Evolutionary conservation across 176 grass and related monocot genomes (phyloP), one percentile per base, ranked within the genome.

Genomic region (Eleusine coracana): DNA sequence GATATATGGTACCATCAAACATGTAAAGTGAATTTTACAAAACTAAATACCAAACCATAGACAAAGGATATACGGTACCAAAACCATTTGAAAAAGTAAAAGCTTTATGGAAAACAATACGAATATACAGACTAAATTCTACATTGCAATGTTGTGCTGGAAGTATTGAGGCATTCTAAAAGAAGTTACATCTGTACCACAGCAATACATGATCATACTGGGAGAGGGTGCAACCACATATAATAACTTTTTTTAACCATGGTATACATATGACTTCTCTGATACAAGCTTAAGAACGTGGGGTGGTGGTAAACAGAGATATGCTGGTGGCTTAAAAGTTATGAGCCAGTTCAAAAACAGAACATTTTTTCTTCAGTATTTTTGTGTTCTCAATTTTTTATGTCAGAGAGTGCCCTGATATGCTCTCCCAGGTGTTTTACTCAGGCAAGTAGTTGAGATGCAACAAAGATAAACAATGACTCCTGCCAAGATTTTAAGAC

Each of bases 81-180:
- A 58, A 37, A 86, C 49, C 36, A 27, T 74, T 18, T 20, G 18
- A 81, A 58, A 58, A 21, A 58, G 6, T 27, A 60, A 74, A 86
- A 68, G 3, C 61, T 59, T 75, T 20, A 74, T 37, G 36, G 28
- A 65, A 86, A 18, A 86, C 20, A 74, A 60, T 39, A 29, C 56
- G 25, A 75, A 39, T n/a, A 75, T 8, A 74, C 29, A 75, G 12
- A 68, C 67, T 71, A 68, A n/a, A 61, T 49, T 59, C 31, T 28
- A 40, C 42, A 60, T 49, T 40, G 27, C 21, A 50, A 85, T 71
- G 16, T 13, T 13, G 3, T 58, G 50, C 55, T 7, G 20, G 55
- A 20, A n/a, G 55, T 46, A 46, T 42, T 42, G 40, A 58, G 20
- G 15, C 48, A 20, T 55, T n/a, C 55, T 58, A 58, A 58, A 58